Evolutionary conservation across 2,329 filamentous ascomycete genomes (phyloP).

Genomic region (Penicillium sp.): DNA sequence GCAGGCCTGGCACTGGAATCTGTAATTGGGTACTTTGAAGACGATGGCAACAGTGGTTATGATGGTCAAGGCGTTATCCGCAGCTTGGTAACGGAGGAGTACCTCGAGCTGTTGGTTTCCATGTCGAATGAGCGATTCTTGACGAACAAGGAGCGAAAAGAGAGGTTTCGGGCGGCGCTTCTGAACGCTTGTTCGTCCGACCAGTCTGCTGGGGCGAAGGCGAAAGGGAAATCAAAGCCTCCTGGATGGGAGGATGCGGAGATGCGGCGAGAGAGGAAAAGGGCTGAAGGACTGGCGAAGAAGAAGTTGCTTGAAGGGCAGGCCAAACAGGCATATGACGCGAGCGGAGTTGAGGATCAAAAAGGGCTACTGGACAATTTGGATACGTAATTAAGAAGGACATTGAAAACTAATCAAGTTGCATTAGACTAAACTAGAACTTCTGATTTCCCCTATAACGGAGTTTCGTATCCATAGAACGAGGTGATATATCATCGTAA

Average conservation of each 20-base stretch:
- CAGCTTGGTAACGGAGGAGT: constrained; percentile 67
- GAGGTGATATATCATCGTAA: constrained; percentile 2
- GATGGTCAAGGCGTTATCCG: constrained; percentile 40
- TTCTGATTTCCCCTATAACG: neutral
- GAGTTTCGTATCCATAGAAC: neutral
- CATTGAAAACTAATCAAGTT: neutral
- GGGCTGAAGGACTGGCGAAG: constrained; percentile 45
- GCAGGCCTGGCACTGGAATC: constrained; percentile 83
- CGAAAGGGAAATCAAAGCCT: constrained; percentile 29
- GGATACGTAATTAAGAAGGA: neutral
- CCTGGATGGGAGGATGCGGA: constrained; percentile 46
- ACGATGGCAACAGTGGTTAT: constrained; percentile 37
- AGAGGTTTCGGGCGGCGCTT: constrained; percentile 41
- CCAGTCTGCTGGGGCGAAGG: constrained; percentile 13
- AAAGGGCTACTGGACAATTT: constrained; percentile 3
- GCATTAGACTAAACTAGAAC: neutral
- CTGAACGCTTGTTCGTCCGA: constrained; percentile 29
- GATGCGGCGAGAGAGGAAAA: constrained; percentile 45
- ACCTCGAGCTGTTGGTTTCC: constrained; percentile 68
- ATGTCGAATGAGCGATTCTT: constrained; percentile 69
- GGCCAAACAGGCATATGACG: constrained; percentile 7
- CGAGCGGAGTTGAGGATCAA: constrained; percentile 1
- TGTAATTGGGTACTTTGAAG: constrained; percentile 66
- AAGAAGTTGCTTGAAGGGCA: constrained; percentile 34
- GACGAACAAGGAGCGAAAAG: constrained; percentile 46